Conservation (phyloP, 1,284 basidiomycete species). For the Tylopilus sp. region DNA sequence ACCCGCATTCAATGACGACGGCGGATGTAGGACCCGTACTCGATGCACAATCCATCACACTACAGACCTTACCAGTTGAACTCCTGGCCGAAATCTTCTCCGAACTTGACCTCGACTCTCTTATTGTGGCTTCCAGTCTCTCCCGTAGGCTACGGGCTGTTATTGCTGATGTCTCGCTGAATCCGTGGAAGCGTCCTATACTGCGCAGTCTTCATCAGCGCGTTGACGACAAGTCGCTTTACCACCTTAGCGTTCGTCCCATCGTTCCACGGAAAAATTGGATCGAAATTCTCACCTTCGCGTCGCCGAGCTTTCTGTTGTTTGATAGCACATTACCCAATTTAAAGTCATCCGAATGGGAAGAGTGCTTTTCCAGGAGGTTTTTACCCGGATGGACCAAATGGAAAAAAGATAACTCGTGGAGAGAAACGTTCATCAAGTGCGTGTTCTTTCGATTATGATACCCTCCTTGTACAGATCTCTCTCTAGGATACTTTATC, state of each 20-base stretch:
- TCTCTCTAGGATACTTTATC: constrained; percentile 48
- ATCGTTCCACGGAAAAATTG: constrained; percentile 70
- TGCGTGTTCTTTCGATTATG: constrained; percentile 26
- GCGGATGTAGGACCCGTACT: neutral
- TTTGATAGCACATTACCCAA: constrained; percentile 66
- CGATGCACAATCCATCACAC: constrained; percentile 6
- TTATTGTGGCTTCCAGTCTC: constrained; percentile 54
- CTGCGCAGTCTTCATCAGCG: constrained; percentile 47
- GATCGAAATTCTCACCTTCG: constrained; percentile 64
- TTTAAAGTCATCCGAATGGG: constrained; percentile 60
- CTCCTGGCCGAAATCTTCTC: constrained; percentile 67
- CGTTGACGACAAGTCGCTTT: constrained; percentile 49
- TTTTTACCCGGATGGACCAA: constrained; percentile 70
- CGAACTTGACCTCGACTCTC: constrained; percentile 59
- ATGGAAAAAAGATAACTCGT: constrained; percentile 58
- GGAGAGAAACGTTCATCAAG: constrained; percentile 64
- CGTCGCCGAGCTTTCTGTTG: constrained; percentile 55
- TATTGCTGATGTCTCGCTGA: constrained; percentile 57
- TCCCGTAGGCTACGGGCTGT: constrained; percentile 55
- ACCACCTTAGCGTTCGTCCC: constrained; percentile 54
- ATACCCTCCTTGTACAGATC: constrained; percentile 2
- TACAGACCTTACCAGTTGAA: constrained; percentile 65
- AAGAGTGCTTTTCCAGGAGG: constrained; percentile 62
- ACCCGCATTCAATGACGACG: neutral
- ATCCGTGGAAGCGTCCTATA: constrained; percentile 71